phyloP scores from a whole-genome alignment of 768 basidiomycete species.

The Lentinula raphanica region DNA sequence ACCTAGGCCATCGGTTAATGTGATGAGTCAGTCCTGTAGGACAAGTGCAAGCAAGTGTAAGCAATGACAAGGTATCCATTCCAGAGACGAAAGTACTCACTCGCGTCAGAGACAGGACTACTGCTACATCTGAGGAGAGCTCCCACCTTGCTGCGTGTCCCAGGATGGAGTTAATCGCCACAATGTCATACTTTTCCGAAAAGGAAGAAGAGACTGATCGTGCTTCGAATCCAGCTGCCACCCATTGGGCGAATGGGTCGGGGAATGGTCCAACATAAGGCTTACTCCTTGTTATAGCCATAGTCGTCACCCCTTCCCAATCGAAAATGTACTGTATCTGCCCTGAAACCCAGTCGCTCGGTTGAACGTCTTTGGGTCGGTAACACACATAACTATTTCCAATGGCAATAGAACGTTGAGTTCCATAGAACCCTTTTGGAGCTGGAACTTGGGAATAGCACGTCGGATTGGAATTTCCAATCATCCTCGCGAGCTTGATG shows the following conservation, averaged over 20 bases:
- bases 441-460: neutral
- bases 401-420: neutral
- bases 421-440: neutral
- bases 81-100: too few relatives aligned
- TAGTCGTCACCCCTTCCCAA: neutral
- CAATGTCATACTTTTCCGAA: neutral
- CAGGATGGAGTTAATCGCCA: neutral
- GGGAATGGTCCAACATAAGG: neutral
- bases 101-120: neutral
- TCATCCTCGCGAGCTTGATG: neutral
- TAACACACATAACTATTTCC: conserved; percentile 6
- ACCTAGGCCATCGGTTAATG: too few relatives aligned
- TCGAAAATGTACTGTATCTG: conserved; percentile 4
- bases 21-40: too few relatives aligned
- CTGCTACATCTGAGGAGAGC: neutral
- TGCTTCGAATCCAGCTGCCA: neutral
- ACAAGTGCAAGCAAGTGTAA: too few relatives aligned
- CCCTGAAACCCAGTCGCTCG: neutral
- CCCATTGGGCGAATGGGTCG: neutral
- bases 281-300: neutral
- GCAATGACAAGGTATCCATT: too few relatives aligned
- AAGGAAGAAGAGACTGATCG: neutral
- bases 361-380: neutral
- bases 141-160: neutral
- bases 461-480: neutral